These are phyloP conservation scores for Macadamia integrifolia DNA, from an alignment of 164 flowering plant genomes.

Conservation along the genomic window DNA sequence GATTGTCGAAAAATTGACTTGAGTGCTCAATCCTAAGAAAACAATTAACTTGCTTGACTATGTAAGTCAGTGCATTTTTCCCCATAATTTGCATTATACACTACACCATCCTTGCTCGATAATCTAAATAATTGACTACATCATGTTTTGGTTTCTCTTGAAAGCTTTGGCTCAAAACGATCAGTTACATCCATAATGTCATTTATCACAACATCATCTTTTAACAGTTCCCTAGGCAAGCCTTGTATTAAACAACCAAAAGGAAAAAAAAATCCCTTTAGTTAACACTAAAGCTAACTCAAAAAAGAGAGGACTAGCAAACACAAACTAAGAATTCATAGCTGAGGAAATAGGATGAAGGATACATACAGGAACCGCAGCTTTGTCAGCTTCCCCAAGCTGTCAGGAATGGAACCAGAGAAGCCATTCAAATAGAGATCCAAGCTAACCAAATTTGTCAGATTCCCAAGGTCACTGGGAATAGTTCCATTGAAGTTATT, in stretches of 20 bases:
- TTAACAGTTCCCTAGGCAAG: too few relatives aligned
- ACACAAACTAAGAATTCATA: not conserved
- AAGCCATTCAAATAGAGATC: conserved; percentile 89
- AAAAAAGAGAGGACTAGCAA: not conserved
- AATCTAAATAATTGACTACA: too few relatives aligned
- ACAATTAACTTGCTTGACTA: too few relatives aligned
- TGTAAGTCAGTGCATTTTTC: too few relatives aligned
- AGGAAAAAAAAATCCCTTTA: not conserved
- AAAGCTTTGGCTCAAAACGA: too few relatives aligned
- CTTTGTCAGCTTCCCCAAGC: conserved; percentile 73
- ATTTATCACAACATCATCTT: too few relatives aligned
- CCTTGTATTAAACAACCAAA: not conserved
- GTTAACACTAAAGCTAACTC: not conserved
- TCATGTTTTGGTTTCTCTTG: too few relatives aligned
- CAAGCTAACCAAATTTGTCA: conserved; percentile 91
- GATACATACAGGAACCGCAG: conserved; percentile 80
- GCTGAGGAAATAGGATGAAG: conserved; percentile 1
- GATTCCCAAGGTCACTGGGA: conserved; percentile 84
- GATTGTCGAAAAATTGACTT: too few relatives aligned
- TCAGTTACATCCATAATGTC: too few relatives aligned
- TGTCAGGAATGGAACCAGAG: conserved; percentile 68
- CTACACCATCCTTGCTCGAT: too few relatives aligned
- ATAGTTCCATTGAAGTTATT: conserved; percentile 77
- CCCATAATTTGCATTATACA: not conserved
- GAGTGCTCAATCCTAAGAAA: too few relatives aligned